Evolutionary conservation across 305 asterid species (phyloP), one percentile per base, ranked within the genome.

Genomic region (Fraxinus dipetala): DNA sequence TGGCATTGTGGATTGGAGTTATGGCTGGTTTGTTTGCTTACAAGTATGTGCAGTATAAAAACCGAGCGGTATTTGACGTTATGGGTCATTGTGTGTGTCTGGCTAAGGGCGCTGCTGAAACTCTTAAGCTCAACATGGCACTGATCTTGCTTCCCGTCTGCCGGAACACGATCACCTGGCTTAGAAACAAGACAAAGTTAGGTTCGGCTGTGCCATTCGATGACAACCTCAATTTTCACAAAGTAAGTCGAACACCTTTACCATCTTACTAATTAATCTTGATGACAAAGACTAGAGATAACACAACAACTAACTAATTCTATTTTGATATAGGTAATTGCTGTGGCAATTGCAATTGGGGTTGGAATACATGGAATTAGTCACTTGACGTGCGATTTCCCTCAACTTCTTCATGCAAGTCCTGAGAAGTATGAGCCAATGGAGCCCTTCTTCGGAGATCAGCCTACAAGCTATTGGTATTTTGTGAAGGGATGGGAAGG

Each of bases 71-170:
- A 0, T 95, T 88, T 26, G 82, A 83, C 0, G 95, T 95, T 1
- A 91, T 93, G 97, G 99, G 99, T 4, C 86, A 79, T 13, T 95
- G 98, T 48, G 98, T 95, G 80, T 92, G 94, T 86, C 2, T 92
- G 69, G 99, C 99, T 8, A 95, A 95, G 83, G 99, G 99, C 0
- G 99, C 94, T 0, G 99, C 99, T 13, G 99, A 95, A 89, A 91
- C 94, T 4, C 91, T 91, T 11, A 95, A 93, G 92, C 90, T 95
- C 13, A 95, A 95, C 90, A 95, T 95, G 99, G 97, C 98, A 0
- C 34, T 95, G 63, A 91, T 95, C 34, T 76, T 95, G 69, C 89
- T 95, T 0, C 98, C 98, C 0, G 97, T 95, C 13, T 95, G 97
- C 78, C 84, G 99, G 35, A 95, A 95, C 88, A 92, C 97, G 32